Percentiles rank a stretch among this genome's conserved stretches.
Conservation (phyloP, 2,329 filamentous ascomycete species). For the Intubia oerlemansii region DNA sequence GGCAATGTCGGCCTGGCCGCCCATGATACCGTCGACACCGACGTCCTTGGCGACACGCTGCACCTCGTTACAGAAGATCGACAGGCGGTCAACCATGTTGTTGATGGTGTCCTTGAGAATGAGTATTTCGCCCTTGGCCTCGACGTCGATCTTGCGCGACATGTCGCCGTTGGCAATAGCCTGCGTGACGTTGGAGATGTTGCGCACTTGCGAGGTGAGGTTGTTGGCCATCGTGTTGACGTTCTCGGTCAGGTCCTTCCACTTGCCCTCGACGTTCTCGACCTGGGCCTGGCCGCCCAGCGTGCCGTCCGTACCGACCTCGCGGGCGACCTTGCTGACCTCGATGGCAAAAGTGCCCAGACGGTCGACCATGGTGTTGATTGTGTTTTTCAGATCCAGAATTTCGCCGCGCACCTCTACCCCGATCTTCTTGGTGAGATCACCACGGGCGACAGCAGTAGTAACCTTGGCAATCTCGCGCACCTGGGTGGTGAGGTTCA, state of each 20-base stretch:
- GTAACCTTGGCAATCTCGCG: constrained; percentile 95
- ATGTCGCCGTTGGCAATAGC: constrained; percentile 91
- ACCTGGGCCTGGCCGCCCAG: constrained; percentile 86
- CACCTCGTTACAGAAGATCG: constrained; percentile 89
- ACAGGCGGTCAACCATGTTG: constrained; percentile 91
- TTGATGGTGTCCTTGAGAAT: constrained; percentile 93
- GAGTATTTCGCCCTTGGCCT: constrained; percentile 85
- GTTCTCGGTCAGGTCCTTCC: constrained; percentile 89
- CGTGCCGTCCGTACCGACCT: constrained; percentile 90
- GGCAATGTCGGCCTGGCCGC: constrained; percentile 84
- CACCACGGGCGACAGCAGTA: constrained; percentile 81
- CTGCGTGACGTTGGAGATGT: constrained; percentile 85
- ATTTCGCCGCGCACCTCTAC: constrained; percentile 91
- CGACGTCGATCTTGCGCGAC: constrained; percentile 87
- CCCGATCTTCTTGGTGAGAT: constrained; percentile 88
- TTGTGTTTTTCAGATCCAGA: constrained; percentile 83
- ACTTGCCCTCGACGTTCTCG: constrained; percentile 89
- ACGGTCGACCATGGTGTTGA: constrained; percentile 98
- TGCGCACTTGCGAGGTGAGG: constrained; percentile 56
- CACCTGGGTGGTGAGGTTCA: constrained; percentile 93
- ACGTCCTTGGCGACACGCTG: constrained; percentile 93
- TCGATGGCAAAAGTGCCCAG: constrained; percentile 90
- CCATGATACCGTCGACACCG: constrained; percentile 95
- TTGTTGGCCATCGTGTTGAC: constrained; percentile 60
- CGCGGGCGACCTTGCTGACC: constrained; percentile 83